These are phyloP conservation scores for Clavaria fumosa DNA, from an alignment of 768 basidiomycete species.

Conservation along the genomic window DNA sequence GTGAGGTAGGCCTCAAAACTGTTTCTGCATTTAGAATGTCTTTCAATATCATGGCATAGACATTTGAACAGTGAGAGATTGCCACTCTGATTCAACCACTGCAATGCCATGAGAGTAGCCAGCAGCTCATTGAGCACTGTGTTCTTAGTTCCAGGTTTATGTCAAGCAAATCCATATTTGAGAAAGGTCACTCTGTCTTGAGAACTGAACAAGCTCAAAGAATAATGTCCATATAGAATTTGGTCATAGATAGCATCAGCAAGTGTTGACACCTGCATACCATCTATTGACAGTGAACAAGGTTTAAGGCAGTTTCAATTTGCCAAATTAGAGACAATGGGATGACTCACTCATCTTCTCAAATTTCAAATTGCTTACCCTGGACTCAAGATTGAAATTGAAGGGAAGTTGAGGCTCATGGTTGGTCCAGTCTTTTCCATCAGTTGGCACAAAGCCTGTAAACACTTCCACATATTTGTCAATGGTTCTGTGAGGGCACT, in stretches of 20 bases:
- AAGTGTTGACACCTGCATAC: conserved; percentile 1
- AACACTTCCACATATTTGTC: conserved; percentile 4
- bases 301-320: conserved; percentile 1
- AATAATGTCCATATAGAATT: conserved; percentile 6
- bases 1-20: neutral
- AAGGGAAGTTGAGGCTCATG: conserved; percentile 1
- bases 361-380: conserved; percentile 1
- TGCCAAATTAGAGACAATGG: neutral
- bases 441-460: conserved; percentile 4
- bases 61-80: conserved; percentile 1
- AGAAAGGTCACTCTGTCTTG: conserved; percentile 1
- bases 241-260: conserved; percentile 3
- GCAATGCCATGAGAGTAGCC: conserved; percentile 3
- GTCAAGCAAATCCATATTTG: conserved; percentile 3
- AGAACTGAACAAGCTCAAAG: conserved; percentile 1
- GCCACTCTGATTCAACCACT: conserved; percentile 1
- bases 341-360: conserved; percentile 6
- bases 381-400: neutral
- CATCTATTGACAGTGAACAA: neutral
- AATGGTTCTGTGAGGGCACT: conserved; percentile 4
- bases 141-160: conserved; percentile 2
- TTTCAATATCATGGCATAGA: conserved; percentile 2
- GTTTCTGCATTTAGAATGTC: neutral
- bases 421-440: conserved; percentile 4
- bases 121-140: conserved; percentile 6